Evolutionary conservation across 2,329 filamentous ascomycete species (phyloP), one percentile per base, ranked within the genome.

Genomic region (Raffaelea ambrosiae): DNA sequence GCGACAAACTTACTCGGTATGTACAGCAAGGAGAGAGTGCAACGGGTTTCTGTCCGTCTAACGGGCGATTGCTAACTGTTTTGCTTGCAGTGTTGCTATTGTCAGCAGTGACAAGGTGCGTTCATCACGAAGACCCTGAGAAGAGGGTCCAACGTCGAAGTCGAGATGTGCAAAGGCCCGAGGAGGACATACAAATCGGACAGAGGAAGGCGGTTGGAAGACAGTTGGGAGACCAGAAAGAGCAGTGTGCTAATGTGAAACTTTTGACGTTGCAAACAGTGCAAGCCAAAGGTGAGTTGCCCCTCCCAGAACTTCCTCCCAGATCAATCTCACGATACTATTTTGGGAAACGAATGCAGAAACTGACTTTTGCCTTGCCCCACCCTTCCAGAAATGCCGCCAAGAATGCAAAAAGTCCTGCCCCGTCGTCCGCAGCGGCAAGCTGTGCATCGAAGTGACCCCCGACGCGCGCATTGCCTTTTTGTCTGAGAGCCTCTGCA

Each of bases 381-480:
- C 40, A 35, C 18, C 8, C n/a, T n/a, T n/a, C 4, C 41, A 55
- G 86, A 97, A 97, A 88, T 97, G 93, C 69, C 84, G 91, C 58
- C 91, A 96, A 74, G 93, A 98, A 71, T 98, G 93, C 79, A 97
- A 97, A 69, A 97, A 97, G 69, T 91, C 90, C 26, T 98, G 93
- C 67, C 89, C 94, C 26, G 93, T 98, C 54, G 93, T 98, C 58
- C 87, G 91, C 61, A 95, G 90, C 52, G 93, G 93, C 70, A 97
- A 96, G 76, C 61, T 66, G 46, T 66, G 90, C 71, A 96, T 97
- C 66, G 91, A 98, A 75, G 94, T 98, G 61, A 76, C 79, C 46
- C 74, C 87, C 54, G 80, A 87, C 50, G 94, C 91, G 56, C 91
- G 91, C 63, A 91, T 98, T 59, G 93, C 93, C 66, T 98, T 96